Conservation (phyloP, 306 rosid genomes). For the Ziziphus jujuba region DNA sequence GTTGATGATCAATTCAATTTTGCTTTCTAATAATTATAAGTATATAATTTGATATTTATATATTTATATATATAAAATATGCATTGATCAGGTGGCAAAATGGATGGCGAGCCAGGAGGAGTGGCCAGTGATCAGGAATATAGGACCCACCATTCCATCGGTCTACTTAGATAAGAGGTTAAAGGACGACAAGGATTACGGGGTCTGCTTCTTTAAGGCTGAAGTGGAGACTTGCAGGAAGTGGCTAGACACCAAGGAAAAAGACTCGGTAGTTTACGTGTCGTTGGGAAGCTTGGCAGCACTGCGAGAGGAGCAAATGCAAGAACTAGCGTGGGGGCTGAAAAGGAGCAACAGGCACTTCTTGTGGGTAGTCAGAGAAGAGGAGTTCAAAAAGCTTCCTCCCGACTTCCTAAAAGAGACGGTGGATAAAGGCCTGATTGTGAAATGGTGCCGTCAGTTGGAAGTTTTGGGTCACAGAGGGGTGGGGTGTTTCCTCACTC, state of each 20-base stretch:
- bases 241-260: slow-evolving; percentile 23
- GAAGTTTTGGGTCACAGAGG: slow-evolving; percentile 25
- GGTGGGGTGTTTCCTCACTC: slow-evolving; percentile 32
- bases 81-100: slow-evolving; percentile 11
- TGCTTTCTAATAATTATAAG: not conserved
- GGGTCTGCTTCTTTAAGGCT: not conserved
- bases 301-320: not conserved
- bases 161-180: slow-evolving; percentile 14
- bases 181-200: slow-evolving; percentile 23
- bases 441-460: slow-evolving; percentile 28
- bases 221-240: not conserved
- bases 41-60: not conserved
- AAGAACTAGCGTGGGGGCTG: no score
- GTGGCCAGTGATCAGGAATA: slow-evolving; percentile 20
- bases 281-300: slow-evolving; percentile 30
- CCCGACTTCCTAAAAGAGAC: slow-evolving; percentile 11
- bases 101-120: slow-evolving; percentile 6
- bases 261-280: slow-evolving; percentile 15
- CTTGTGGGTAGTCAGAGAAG: slow-evolving; percentile 30
- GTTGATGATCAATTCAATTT: no score
- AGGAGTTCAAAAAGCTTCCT: slow-evolving; percentile 23
- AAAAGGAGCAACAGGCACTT: slow-evolving; percentile 3
- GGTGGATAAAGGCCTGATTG: slow-evolving; percentile 27
- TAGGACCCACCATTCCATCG: slow-evolving; percentile 29
- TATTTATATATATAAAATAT: not conserved